phyloP scores from a whole-genome alignment of 345 rosid species.

The Salix viminalis region DNA sequence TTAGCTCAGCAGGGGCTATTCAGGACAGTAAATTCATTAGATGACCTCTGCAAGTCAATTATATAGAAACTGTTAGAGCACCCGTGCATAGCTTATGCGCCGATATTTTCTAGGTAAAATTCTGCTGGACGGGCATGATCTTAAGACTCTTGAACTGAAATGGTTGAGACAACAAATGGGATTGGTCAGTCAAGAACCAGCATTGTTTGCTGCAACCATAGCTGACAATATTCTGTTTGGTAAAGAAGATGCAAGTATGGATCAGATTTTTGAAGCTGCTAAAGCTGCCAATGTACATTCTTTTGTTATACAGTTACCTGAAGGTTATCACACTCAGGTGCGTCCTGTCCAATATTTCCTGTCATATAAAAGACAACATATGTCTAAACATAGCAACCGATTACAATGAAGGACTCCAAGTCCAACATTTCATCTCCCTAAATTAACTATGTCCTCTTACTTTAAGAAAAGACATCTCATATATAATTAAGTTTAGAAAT shows the following conservation, averaged over 20 bases:
- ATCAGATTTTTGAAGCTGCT: slow-evolving; percentile 57
- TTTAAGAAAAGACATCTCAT: too few relatives aligned
- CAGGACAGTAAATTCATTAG: background rate
- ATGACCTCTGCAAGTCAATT: background rate
- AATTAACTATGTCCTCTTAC: too few relatives aligned
- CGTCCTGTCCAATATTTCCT: background rate
- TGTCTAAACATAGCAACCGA: too few relatives aligned
- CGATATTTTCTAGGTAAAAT: slow-evolving; percentile 44
- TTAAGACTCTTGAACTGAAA: slow-evolving; percentile 48
- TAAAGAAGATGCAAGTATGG: slow-evolving; percentile 50
- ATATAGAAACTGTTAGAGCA: background rate
- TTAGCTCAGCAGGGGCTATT: background rate
- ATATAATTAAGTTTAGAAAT: too few relatives aligned
- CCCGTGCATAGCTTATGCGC: background rate
- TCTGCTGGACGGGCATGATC: slow-evolving; percentile 60
- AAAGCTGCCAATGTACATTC: slow-evolving; percentile 81
- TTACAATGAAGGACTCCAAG: too few relatives aligned
- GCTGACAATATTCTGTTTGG: slow-evolving; percentile 64
- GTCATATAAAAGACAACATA: background rate
- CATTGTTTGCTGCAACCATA: slow-evolving; percentile 71
- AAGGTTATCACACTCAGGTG: slow-evolving; percentile 74
- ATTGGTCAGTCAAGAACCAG: slow-evolving; percentile 88
- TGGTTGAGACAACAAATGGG: slow-evolving; percentile 92
- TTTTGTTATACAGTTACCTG: slow-evolving; percentile 53
- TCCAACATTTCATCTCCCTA: too few relatives aligned